These are phyloP conservation scores for Przewalskia tangutica DNA, from an alignment of 257 asterid genomes.

Conservation along the genomic window DNA sequence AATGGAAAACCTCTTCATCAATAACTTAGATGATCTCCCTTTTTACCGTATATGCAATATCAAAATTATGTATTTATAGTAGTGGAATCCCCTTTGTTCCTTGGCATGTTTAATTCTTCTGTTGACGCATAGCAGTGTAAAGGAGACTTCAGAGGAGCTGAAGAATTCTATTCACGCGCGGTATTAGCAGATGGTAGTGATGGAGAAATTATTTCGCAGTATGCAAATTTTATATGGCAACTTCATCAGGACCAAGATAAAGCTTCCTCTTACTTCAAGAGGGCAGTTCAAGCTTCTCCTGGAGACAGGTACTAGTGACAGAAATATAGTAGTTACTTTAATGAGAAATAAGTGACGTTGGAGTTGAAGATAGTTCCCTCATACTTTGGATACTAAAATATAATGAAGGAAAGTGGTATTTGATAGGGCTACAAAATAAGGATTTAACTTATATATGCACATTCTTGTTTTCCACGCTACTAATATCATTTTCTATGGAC, in stretches of 20 bases:
- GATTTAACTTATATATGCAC: neutral
- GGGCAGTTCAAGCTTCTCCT: slow-evolving; percentile 57
- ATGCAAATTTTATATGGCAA: slow-evolving; percentile 66
- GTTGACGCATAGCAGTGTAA: slow-evolving; percentile 24
- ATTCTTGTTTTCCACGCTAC: neutral
- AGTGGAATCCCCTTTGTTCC: no score
- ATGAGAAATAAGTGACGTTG: no score
- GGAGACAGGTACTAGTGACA: slow-evolving; percentile 33
- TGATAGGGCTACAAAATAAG: no score
- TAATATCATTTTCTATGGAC: no score
- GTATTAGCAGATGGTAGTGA: slow-evolving; percentile 49
- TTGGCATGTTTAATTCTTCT: no score
- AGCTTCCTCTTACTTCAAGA: slow-evolving; percentile 45
- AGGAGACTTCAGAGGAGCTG: slow-evolving; percentile 62
- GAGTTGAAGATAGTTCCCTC: no score
- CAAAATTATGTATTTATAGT: no score
- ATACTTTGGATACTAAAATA: no score
- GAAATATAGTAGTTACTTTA: neutral
- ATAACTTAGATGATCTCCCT: no score
- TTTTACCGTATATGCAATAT: no score
- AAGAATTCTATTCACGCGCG: slow-evolving; percentile 54
- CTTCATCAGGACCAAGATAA: slow-evolving; percentile 44
- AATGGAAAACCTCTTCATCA: no score
- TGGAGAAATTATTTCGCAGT: slow-evolving; percentile 42
- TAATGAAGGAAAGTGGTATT: neutral